phyloP scores from a whole-genome alignment of 2,329 filamentous ascomycete genomes.

The Claviceps monticola region DNA sequence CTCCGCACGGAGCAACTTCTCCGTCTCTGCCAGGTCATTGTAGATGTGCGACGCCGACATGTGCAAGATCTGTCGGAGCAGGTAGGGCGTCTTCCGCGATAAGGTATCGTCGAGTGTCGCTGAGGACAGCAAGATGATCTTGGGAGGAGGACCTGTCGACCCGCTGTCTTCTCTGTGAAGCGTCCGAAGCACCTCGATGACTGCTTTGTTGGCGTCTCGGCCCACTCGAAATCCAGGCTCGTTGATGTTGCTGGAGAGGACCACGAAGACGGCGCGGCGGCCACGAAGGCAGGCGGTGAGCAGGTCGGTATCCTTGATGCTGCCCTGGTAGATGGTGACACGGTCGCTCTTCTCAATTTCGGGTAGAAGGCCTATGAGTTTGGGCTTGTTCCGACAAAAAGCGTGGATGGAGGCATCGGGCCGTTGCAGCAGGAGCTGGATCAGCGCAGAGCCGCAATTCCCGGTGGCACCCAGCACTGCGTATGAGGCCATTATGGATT shows the following conservation, averaged over 20 bases:
- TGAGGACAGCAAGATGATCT: slow-evolving; percentile 29
- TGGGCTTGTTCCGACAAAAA: slow-evolving; percentile 29
- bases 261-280: slow-evolving; percentile 24
- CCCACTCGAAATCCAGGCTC: slow-evolving; percentile 24
- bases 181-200: slow-evolving; percentile 18
- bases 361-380: slow-evolving; percentile 23
- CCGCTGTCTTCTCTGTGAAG: slow-evolving; percentile 2
- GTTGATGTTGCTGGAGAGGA: slow-evolving; percentile 28
- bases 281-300: slow-evolving; percentile 13
- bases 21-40: slow-evolving; percentile 14
- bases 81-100: slow-evolving; percentile 14
- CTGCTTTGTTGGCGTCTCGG: slow-evolving; percentile 20
- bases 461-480: slow-evolving; percentile 29
- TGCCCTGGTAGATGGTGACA: slow-evolving; percentile 27
- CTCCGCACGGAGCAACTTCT: slow-evolving; percentile 23
- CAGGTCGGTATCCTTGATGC: slow-evolving; percentile 23
- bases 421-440: slow-evolving; percentile 22
- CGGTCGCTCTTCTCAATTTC: slow-evolving; percentile 15
- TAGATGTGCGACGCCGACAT: slow-evolving; percentile 15
- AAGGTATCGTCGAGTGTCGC: slow-evolving; percentile 26
- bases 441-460: slow-evolving; percentile 27
- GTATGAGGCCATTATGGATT: slow-evolving; percentile 11
- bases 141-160: slow-evolving; percentile 12
- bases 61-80: slow-evolving; percentile 16
- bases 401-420: slow-evolving; percentile 22